These are phyloP conservation scores for Parascedosporium putredinis DNA, from an alignment of 2,329 filamentous ascomycete genomes.

Conservation along the genomic window DNA sequence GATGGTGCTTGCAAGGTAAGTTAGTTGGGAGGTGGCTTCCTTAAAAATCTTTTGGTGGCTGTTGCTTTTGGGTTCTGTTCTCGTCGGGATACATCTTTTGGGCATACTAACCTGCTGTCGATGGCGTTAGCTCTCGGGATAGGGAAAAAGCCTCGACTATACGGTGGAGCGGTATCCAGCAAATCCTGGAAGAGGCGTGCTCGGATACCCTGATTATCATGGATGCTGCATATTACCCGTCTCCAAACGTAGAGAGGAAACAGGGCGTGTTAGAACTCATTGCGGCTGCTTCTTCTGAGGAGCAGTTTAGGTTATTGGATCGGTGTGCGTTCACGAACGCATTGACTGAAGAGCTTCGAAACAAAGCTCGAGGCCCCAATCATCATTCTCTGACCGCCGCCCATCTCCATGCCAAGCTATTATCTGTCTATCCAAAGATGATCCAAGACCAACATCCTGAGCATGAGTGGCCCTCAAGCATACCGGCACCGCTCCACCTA, in stretches of 20 bases:
- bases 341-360: conserved; percentile 38
- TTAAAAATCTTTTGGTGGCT: too few relatives aligned
- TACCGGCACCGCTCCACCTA: conserved; percentile 44
- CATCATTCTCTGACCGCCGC: conserved; percentile 35
- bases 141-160: conserved; percentile 34
- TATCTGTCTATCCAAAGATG: conserved; percentile 40
- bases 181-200: conserved; percentile 42
- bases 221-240: conserved; percentile 48
- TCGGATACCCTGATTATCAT: conserved; percentile 48
- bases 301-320: conserved; percentile 35
- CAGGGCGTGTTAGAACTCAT: conserved; percentile 46
- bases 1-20: conserved; percentile 48
- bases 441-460: conserved; percentile 39
- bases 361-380: conserved; percentile 31
- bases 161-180: conserved; percentile 46
- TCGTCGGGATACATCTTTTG: neutral
- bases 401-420: conserved; percentile 43
- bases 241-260: conserved; percentile 39
- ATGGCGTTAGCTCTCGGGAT: conserved; percentile 34
- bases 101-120: neutral
- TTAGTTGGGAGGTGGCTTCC: too few relatives aligned
- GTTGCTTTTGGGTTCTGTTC: too few relatives aligned
- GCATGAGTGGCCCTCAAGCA: conserved; percentile 34
- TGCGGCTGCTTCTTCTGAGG: conserved; percentile 43
- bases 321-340: conserved; percentile 42